Base-by-base conservation (phyloP, 202 grass and related monocot species). In the Dendrocalamus latiflorus region DNA sequence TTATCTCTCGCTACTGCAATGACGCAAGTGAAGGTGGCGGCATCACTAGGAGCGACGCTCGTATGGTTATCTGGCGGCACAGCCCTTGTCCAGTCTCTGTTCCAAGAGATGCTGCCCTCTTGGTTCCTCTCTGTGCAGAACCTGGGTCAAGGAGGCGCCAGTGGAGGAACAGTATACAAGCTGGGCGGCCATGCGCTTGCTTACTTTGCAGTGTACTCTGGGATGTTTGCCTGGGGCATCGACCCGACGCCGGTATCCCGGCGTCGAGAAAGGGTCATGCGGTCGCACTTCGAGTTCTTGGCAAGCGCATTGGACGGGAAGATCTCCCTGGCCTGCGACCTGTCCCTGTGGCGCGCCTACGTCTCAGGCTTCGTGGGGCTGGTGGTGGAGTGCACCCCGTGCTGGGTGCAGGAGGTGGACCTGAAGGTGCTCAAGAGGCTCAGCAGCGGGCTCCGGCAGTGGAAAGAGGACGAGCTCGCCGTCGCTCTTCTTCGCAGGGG, bases 81-180 rank as follows among this genome's bases (percentile, higher is more conserved):
- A 30, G 83, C 92, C 6, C 85, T 98, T 4, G 89, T 92, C 42
- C 95, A 98, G 76, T 91, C 86, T 44, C 80, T 98, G 39, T 75
- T 98, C 51, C 95, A 98, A 80, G 95, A 98, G 87, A 95, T 95
- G 77, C 83, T 98, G 37, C 95, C 95, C 43, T 98, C 95, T 9
- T 98, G 92, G 95, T 95, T 98, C 80, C 73, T 98, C 8, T 77
- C 85, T 0, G 90, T 85, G 56, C 89, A 88, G 65, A 55, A 95
- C 55, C 83, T 98, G 58, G 82, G 89, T n/a, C 89, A 86, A 38
- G 94, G 87, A 20, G 90, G 84, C 41, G 72, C 76, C 11, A 90
- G 79, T 8, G 88, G 84, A 62, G 87, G 85, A 39, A 88, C 86
- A 34, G 88, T 95, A 38, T 90, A 92, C 64, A 91, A 58, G 67